Percentiles rank a stretch among this genome's conserved stretches.
phyloP scores from a whole-genome alignment of 768 basidiomycete species.

The Xerocomellus chrysenteron region DNA sequence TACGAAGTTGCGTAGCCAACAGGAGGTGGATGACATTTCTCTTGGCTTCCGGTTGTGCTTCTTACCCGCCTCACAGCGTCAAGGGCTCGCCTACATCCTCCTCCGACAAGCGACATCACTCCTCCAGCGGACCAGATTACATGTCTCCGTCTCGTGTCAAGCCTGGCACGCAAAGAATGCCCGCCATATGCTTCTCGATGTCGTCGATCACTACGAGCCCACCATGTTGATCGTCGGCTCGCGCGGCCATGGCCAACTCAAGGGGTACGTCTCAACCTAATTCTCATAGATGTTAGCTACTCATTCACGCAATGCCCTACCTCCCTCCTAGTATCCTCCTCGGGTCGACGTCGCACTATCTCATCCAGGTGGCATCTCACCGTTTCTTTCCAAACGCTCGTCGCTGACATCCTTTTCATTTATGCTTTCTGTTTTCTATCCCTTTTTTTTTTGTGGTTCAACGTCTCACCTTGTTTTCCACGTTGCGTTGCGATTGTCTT shows the following conservation, averaged over 20 bases:
- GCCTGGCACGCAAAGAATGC: conserved; percentile 98
- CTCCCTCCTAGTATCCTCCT: conserved; percentile 67
- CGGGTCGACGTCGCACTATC: conserved; percentile 93
- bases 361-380: conserved; percentile 61
- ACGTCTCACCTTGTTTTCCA: not conserved
- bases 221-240: conserved; percentile 94
- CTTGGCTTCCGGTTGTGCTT: conserved; percentile 4
- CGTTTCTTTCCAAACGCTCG: not conserved
- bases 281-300: not conserved
- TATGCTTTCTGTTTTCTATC: not conserved
- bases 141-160: conserved; percentile 87
- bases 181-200: conserved; percentile 86
- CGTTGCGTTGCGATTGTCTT: not conserved
- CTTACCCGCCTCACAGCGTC: conserved; percentile 53
- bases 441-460: not conserved
- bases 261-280: conserved; percentile 56
- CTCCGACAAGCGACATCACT: conserved; percentile 86
- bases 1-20: conserved; percentile 81
- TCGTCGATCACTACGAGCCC: conserved; percentile 85
- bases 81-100: conserved; percentile 85
- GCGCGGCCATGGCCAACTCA: conserved; percentile 83
- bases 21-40: conserved; percentile 61
- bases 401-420: not conserved
- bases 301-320: not conserved
- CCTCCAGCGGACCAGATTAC: conserved; percentile 85